phyloP scores from a whole-genome alignment of 225 moss, liverwort and hornwort genomes.

The Bryoerythrophyllum caledonicum region DNA sequence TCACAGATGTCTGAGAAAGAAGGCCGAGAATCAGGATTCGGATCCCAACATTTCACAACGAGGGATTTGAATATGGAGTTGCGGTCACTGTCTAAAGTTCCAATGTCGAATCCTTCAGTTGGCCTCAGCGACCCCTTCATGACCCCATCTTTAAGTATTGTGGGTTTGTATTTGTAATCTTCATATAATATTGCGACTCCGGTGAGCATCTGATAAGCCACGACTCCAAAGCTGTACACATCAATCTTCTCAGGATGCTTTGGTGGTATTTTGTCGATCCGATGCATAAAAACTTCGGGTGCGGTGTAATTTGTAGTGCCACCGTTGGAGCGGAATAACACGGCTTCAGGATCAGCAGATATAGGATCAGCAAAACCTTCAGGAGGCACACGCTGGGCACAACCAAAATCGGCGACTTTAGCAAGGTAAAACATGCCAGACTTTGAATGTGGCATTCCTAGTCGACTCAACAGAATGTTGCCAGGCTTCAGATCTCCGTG shows the following conservation, averaged over 20 bases:
- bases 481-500: background rate
- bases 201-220: conserved; percentile 7
- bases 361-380: background rate
- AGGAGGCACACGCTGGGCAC: background rate
- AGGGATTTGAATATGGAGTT: background rate
- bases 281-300: background rate
- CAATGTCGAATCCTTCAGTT: background rate
- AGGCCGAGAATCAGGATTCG: background rate
- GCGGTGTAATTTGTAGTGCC: background rate
- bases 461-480: background rate
- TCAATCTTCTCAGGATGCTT: background rate
- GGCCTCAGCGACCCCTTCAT: background rate
- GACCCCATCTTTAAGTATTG: background rate
- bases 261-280: background rate
- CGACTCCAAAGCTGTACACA: conserved; percentile 22
- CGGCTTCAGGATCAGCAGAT: background rate
- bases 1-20: background rate
- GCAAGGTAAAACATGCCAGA: background rate
- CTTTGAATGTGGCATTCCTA: background rate
- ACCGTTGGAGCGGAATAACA: accelerated
- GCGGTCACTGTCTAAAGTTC: background rate
- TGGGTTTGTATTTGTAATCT: background rate
- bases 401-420: background rate
- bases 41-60: background rate
- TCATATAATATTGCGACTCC: background rate